Evolutionary conservation across 257 asterid genomes (phyloP), one percentile per base, ranked within the genome.

Genomic region (Pogostemon cablin): DNA sequence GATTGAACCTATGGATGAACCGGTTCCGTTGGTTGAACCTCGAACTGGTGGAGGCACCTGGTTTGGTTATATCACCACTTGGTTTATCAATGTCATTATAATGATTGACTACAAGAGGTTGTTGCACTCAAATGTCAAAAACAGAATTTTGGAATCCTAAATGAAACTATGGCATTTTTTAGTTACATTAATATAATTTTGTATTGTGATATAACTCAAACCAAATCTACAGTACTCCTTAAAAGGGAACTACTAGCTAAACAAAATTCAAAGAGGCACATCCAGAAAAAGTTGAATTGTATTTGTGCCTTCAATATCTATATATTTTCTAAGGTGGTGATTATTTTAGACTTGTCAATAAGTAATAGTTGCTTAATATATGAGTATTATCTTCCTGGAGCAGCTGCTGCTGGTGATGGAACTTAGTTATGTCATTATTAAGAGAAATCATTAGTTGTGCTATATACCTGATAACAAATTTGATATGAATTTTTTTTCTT

Each of bases 251-350:
- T 62, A 38, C 10, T 20, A 20, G 25, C 47, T 35, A 35, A 35
- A 50, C 47, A 52, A 52, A 37, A 52, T 34, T 34, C 59, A 53
- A 9, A 17, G 59, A 65, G 40, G 63, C 49, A 68, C 72, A 4
- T 68, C 32, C 42, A 68, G 50, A 54, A 68, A 53, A 40, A 53
- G 8, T 3, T 25, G 53, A 70, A 15, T 39, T 37, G 8, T 69
- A 32, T 54, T 42, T 56, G 34, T 56, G 44, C 37, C 46, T 46
- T 56, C 9, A 65, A 34, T 65, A 9, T 32, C 49, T 4, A n/a
- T 57, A 32, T 34, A 7, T 17, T 65, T 65, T 34, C 11, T 4
- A 11, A 60, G 66, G n/a, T 60, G 20, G 66, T 38, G 48, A 10
- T 65, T 32, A 44, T 34, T 65, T n/a, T 34, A 49, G 32, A 65